Base-by-base conservation (phyloP, 2,329 filamentous ascomycete species). In the Botrytis deweyae region DNA sequence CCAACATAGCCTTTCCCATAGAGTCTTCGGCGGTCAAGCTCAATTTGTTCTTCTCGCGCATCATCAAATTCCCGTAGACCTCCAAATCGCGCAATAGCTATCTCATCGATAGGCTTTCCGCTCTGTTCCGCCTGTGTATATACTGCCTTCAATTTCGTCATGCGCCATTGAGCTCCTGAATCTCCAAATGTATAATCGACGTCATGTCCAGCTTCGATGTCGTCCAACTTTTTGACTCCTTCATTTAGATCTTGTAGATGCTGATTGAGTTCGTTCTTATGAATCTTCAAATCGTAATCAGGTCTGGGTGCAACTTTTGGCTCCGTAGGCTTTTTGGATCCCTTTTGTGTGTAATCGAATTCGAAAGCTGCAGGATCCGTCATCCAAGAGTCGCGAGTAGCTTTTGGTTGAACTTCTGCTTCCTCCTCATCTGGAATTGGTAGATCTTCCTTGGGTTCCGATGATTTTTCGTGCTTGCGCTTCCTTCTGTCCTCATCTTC, bases 361-460 rank as follows among this genome's bases (percentile, higher is more conserved):
- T 95, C 91, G 52, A 97, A 84, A 0, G 91, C 90, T 0, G 93
- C 93, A 0, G 95, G 94, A 0, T 92, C 92, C 74, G 94, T 91
- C 96, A 99, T 99, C 95, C 97, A 99, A 0, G 92, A 89, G 82
- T 98, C 96, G 76, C 97, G 89, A 77, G 90, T 87, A 46, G 75
- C 70, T 62, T 77, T 77, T 18, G 75, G 76, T 22, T 65, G 58
- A 29, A 49, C 74, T 75, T 44, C 79, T 74, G 25, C 80, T 49
- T 84, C 84, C 76, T 87, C 86, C 36, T 89, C 87, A 52, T 88
- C 84, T 0, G 86, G 87, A 6, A 86, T 77, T 2, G 87, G 86
- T 0, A 87, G 78, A 73, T 88, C 86, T 70, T 86, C 83, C 74
- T 88, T 87, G 0, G 84, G 82, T 75, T 88, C 86, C 8, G 84